Evolutionary conservation across 2,329 filamentous ascomycete genomes (phyloP), one percentile per base, ranked within the genome.

Genomic region (Volutella citrinella): DNA sequence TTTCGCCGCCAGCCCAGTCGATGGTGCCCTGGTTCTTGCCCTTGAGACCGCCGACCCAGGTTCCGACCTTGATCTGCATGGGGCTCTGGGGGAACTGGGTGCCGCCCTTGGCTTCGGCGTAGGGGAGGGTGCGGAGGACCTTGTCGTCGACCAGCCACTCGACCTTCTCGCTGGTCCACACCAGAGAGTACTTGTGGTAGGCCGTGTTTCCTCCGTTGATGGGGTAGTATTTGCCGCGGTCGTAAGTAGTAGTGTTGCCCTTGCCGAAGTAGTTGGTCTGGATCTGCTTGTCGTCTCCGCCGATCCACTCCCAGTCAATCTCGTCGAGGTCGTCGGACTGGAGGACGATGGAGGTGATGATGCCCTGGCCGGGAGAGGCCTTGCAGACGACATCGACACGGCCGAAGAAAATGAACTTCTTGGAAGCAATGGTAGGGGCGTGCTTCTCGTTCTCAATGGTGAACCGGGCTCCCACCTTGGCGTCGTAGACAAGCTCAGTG

Each of bases 361-460:
- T 85, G 48, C 91, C 91, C 6, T 69, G 71, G 28, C 91, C 91
- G 2, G 83, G 76, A 20, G 91, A 82, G 23, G 84, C 82, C 63
- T 88, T 82, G 56, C 94, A 68, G 19, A 76, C 78, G 40, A 87
- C 79, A 34, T 93, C 84, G 48, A 95, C 77, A 54, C 81, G 81
- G 44, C 91, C 91, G 63, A 95, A 97, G 85, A 97, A 96, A 62
- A 97, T 87, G 73, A 93, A 96, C 74, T 89, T 89, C 52, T 80
- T 74, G 36, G 76, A 77, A 51, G 72, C 74, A 61, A 94, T 87
- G 16, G 84, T 87, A 19, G 87, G 82, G 27, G 75, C 78, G 28
- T 87, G 74, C 8, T 58, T 68, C 42, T 78, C 74, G 29, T 77
- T 69, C 17, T 72, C 75, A 66, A 95, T 95, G 51, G 78, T 75